These are phyloP conservation scores for Stenocarpella maydis DNA, from an alignment of 2,329 filamentous ascomycete genomes.

Conservation along the genomic window DNA sequence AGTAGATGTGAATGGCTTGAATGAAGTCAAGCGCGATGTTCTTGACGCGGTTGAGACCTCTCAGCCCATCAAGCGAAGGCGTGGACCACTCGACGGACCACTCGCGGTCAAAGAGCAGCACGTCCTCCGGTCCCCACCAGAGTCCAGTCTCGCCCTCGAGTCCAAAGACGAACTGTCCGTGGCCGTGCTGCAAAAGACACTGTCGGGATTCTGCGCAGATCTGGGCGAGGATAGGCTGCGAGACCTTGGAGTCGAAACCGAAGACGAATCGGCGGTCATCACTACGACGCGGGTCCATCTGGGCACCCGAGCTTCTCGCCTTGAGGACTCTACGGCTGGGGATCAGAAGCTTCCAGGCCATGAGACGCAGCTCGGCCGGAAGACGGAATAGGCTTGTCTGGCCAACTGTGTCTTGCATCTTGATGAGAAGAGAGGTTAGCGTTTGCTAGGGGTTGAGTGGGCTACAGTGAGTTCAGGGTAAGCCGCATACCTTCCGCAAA, in stretches of 20 bases:
- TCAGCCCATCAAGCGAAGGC: neutral
- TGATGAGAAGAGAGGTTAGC: neutral
- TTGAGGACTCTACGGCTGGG: neutral
- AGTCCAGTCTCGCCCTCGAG: neutral
- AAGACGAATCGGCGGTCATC: neutral
- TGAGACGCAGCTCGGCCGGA: neutral
- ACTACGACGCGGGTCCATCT: neutral
- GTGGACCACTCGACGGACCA: neutral
- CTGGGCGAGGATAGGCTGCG: slow-evolving; percentile 7
- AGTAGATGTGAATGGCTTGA: neutral
- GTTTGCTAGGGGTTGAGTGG: no score
- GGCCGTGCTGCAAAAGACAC: neutral
- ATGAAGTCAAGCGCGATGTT: neutral
- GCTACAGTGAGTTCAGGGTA: neutral
- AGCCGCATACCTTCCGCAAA: neutral
- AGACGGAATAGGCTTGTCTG: neutral
- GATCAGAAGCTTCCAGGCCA: slow-evolving; percentile 5
- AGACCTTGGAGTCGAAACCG: slow-evolving; percentile 1
- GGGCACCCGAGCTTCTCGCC: neutral
- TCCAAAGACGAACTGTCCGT: neutral
- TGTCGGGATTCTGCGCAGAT: slow-evolving; percentile 1
- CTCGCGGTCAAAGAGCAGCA: neutral
- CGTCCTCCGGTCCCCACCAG: neutral
- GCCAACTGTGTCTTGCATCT: neutral
- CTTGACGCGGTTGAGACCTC: neutral